phyloP scores from a whole-genome alignment of 768 basidiomycete species.

The Clitopilus hobsonii region DNA sequence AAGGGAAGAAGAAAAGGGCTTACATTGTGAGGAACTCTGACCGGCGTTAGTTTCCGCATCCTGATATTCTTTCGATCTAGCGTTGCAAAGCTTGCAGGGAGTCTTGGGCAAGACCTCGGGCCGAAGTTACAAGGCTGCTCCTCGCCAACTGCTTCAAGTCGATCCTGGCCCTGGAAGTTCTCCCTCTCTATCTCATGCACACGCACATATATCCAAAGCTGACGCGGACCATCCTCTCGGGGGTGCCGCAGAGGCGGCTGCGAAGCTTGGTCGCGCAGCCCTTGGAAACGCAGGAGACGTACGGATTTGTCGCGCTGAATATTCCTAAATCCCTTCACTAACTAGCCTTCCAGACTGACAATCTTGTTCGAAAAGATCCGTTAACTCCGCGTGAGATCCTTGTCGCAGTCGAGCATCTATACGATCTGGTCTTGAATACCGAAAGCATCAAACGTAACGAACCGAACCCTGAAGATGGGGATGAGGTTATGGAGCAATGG shows the following conservation, averaged over 20 bases:
- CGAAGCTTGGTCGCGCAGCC: slow-evolving; percentile 71
- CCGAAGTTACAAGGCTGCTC: slow-evolving; percentile 93
- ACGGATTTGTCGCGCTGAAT: slow-evolving; percentile 11
- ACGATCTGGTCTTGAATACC: slow-evolving; percentile 77
- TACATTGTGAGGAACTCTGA: slow-evolving; percentile 38
- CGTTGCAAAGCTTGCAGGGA: slow-evolving; percentile 78
- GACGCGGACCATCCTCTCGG: slow-evolving; percentile 33
- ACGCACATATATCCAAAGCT: slow-evolving; percentile 52
- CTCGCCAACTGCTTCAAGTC: slow-evolving; percentile 91
- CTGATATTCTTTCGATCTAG: slow-evolving; percentile 29
- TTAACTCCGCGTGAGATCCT: slow-evolving; percentile 77
- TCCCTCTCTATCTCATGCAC: slow-evolving; percentile 39
- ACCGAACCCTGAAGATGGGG: slow-evolving; percentile 57
- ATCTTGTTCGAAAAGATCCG: slow-evolving; percentile 64
- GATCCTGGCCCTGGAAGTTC: slow-evolving; percentile 46
- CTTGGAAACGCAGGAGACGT: slow-evolving; percentile 58
- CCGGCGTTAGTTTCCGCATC: not conserved
- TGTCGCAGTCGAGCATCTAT: slow-evolving; percentile 75
- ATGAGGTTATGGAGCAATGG: slow-evolving; percentile 41
- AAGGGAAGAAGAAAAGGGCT: slow-evolving; percentile 80
- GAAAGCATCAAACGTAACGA: slow-evolving; percentile 84
- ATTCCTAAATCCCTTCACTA: not conserved
- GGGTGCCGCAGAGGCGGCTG: slow-evolving; percentile 68
- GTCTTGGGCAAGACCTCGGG: slow-evolving; percentile 94
- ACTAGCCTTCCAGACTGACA: slow-evolving; percentile 41